Percentiles rank a stretch among this genome's conserved stretches.
phyloP scores from a whole-genome alignment of 371 early-diverging fungal genomes.

The Apophysomyces variabilis region DNA sequence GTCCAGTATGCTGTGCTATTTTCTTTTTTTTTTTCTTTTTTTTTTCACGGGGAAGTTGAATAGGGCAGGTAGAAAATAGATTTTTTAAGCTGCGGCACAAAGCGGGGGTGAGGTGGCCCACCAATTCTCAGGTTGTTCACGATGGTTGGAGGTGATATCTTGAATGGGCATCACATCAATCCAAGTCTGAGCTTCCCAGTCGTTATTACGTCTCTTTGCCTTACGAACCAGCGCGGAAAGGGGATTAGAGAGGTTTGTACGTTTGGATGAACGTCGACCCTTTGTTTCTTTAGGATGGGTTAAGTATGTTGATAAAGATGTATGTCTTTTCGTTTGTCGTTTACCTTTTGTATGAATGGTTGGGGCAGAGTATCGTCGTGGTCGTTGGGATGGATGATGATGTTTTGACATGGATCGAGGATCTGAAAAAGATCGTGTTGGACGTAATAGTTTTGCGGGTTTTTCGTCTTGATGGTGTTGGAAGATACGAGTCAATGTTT shows the following conservation, averaged over 20 bases:
- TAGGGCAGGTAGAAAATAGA: neutral
- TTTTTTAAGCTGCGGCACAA: neutral
- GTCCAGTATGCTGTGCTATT: conserved; percentile 1
- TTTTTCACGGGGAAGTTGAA: neutral
- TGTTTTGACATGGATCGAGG: neutral
- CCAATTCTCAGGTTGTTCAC: conserved; percentile 23
- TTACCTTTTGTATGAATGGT: conserved; percentile 9
- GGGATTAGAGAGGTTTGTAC: conserved; percentile 17
- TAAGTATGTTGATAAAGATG: neutral
- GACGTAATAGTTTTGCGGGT: conserved; percentile 1
- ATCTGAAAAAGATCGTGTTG: conserved; percentile 5
- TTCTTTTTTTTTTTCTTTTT: too few relatives aligned
- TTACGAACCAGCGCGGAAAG: conserved; percentile 18
- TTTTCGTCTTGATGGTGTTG: neutral
- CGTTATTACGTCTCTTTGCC: conserved; percentile 14
- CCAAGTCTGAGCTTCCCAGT: conserved; percentile 19
- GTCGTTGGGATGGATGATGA: conserved; percentile 15
- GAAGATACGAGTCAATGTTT: conserved; percentile 2
- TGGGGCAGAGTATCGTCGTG: conserved; percentile 24
- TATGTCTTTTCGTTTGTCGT: neutral
- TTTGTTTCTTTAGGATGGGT: neutral
- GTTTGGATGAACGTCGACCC: conserved; percentile 15
- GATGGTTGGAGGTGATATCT: conserved; percentile 6
- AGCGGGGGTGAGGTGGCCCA: conserved; percentile 25
- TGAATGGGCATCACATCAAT: conserved; percentile 18